Percentiles rank a stretch among this genome's conserved stretches.
Evolutionary conservation across 805 yeast genomes (phyloP).

Genomic region (Soucietia sequanensis): DNA sequence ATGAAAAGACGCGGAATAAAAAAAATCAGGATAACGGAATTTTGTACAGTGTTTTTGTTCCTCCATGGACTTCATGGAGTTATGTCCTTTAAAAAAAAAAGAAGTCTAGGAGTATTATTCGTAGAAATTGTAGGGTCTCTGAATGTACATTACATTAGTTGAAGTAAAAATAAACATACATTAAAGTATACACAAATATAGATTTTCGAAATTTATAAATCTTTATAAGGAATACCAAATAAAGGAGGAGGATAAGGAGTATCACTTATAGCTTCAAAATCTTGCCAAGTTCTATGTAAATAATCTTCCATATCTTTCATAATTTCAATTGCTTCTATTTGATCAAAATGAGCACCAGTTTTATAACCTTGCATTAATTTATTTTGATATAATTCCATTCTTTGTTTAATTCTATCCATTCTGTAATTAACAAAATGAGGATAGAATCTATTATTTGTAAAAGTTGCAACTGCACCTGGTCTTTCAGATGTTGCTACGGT

Average conservation of each 20-base stretch:
- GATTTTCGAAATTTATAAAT: constrained; percentile 9
- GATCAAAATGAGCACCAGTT: constrained; percentile 27
- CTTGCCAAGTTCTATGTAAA: constrained; percentile 24
- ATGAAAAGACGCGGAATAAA: too few relatives aligned
- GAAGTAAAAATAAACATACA: too few relatives aligned
- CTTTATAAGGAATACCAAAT: constrained; percentile 13
- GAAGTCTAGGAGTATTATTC: too few relatives aligned
- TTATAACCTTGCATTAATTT: constrained; percentile 2
- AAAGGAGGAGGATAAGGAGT: constrained; percentile 13
- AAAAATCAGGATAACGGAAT: too few relatives aligned
- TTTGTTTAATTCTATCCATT: constrained; percentile 4
- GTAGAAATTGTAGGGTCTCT: too few relatives aligned
- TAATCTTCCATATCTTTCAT: constrained; percentile 28
- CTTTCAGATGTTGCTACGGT: constrained; percentile 4
- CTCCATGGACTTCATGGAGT: too few relatives aligned
- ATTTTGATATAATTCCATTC: constrained; percentile 10
- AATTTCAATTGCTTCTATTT: constrained; percentile 30
- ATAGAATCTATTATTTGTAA: constrained; percentile 4
- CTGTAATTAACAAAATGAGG: constrained; percentile 6
- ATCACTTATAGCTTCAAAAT: constrained; percentile 27
- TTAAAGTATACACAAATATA: too few relatives aligned
- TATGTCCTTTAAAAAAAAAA: too few relatives aligned
- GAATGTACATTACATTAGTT: too few relatives aligned
- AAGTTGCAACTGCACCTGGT: constrained; percentile 4
- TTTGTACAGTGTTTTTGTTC: too few relatives aligned